Evolutionary conservation across 768 basidiomycete species (phyloP), one percentile per base, ranked within the genome.

Genomic region (Tricholoma bakamatsutake): DNA sequence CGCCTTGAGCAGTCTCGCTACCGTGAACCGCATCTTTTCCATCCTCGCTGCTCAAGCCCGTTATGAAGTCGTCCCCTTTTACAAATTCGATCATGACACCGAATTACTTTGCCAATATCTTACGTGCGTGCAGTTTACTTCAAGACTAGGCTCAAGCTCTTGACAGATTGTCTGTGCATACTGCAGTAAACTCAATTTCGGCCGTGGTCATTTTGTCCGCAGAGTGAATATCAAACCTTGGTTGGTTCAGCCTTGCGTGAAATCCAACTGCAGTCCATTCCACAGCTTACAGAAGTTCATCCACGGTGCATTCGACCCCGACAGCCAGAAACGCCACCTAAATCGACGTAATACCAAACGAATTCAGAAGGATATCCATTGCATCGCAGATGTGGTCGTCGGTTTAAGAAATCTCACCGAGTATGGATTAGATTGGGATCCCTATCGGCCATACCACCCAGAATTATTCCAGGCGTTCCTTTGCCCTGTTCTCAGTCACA

Each of bases 341-440:
- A 67, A 75, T n/a, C 63, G 66, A 13, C 67, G 68, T 12, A 61
- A 72, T 9, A 63, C 66, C 49, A 70, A 72, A 53, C 71, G 74
- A 4, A 40, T 78, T 34, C 51, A 59, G 40, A 76, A 75, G 59
- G 74, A 76, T 46, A 71, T 70, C 6, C 59, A 53, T 4, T 66
- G 64, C 37, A 60, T 79, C 50, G 65, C 64, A 8, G 62, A 68
- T 10, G 67, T 73, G 0, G 67, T 78, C 15, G 56, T 59, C 33
- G 61, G 56, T 1, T 69, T 79, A 57, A 59, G 56, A 10, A 61
- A 71, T 8, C 62, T 78, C 10, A 57, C 67, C 28, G 70, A 70
- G 50, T 79, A 76, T 62, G 62, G 60, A 12, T 63, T 80, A 21
- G 66, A 66, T n/a, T 79, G 76, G 73, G 69, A 75, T 40, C 71